Base-by-base conservation (phyloP, 768 basidiomycete genomes). In the Suillus luteus region DNA sequence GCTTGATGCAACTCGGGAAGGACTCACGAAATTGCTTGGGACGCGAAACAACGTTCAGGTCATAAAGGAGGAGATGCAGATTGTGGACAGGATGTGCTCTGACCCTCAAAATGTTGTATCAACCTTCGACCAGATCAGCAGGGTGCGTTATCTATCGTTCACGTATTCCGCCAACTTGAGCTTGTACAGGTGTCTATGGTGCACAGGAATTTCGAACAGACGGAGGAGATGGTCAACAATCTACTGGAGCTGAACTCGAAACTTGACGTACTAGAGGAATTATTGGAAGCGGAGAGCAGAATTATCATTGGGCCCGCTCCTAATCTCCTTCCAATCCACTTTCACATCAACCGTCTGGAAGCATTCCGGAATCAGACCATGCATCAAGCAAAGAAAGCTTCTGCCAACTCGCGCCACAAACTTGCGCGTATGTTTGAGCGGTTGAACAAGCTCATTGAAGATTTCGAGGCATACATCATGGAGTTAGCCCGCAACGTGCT, bases 91-190 rank as follows among this genome's bases (percentile, higher is more conserved):
- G 71, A 78, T 89, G 69, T 91, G 88, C 73, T 82, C 82, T 48
- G 92, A 95, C 72, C 91, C 93, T 12, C 80, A 86, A 68, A 89
- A 88, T 62, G 80, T 84, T 17, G 91, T 95, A 11, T 82, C 89
- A 35, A 98, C 92, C 11, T 98, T 96, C 75, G 94, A 95, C 79
- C 96, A 97, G 78, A 97, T 99, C 72, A 93, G 92, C 72, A 84
- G 95, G 76, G 96, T 97, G 71, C 62, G 89, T 81, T 15, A 9
- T 51, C 27, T 51, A 38, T 38, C 5, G 14, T 57, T 40, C 15
- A n/a, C 55, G 5, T 5, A 15, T 38, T 57, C 9, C 15, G 5
- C 37, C 55, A 38, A 22, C 55, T 65, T 57, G 27, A 49, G 60
- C n/a, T n/a, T n/a, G 12, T 58, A 2, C 62, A 98, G 95, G 95